Base-by-base conservation (phyloP, 1,284 basidiomycete genomes). In the Austroboletus rostrupii region DNA sequence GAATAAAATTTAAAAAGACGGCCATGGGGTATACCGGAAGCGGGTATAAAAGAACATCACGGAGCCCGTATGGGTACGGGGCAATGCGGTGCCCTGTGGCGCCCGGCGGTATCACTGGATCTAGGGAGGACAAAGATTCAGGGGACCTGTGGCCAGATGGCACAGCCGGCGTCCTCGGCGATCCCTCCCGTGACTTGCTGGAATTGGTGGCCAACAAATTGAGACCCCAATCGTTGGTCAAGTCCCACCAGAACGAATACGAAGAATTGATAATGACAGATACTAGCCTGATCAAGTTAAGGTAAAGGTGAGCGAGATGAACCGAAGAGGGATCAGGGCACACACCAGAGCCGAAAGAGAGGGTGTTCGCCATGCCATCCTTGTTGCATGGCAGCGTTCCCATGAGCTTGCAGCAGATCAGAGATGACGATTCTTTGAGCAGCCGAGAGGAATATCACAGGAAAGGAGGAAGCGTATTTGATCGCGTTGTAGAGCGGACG, bases 221-320 rank as follows among this genome's bases (percentile, higher is more conserved):
- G 42, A 99, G 76, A 0, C 97, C 97, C 96, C 96, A 99, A 69
- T 99, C 97, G 65, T 97, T 92, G 41, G 91, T 93, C 31, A 99
- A 81, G 69, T 99, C 97, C 97, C 97, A 99, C 91, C 93, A 99
- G 69, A 97, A 98, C 7, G 93, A 96, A 70, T 92, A 99, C 40
- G 92, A 69, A 2, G 94, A 96, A 69, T 99, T 99, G 59, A 97
- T 69, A 14, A 81, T 77, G 23, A 93, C 94, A 12, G 87, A 81
- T 21, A 95, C 69, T 14, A 97, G 69, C 97, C 93, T 94, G 49
- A 46, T 49, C 10, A 17, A 41, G 33, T 10, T 23, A 16, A 23
- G n/a, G 19, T 44, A 26, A 26, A 7, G 23, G 23, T 7, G 28
- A 32, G 46, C 44, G 3, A 47, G 12, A 4, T 29, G 16, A 38